Evolutionary conservation across 1,139 yeast species (phyloP).

Genomic region (Geotrichum carabidarum): DNA sequence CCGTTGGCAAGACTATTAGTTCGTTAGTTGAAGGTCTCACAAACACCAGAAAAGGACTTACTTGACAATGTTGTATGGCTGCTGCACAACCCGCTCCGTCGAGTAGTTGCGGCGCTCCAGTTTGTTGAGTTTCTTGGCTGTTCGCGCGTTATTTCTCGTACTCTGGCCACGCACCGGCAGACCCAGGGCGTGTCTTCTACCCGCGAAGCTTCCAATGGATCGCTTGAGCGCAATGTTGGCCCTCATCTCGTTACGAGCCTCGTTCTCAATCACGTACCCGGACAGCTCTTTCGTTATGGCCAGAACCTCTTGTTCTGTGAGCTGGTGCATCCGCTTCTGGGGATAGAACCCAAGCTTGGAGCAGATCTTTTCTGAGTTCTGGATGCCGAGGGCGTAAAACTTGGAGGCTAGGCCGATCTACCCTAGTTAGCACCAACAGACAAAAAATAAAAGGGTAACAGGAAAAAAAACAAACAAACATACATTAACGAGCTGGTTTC

Average conservation of each 20-base stretch:
- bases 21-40: neutral
- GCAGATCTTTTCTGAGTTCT: slow-evolving; percentile 72
- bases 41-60: neutral
- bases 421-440: neutral
- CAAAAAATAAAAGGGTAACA: slow-evolving; percentile 1
- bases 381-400: slow-evolving; percentile 78
- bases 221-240: slow-evolving; percentile 78
- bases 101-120: slow-evolving; percentile 18
- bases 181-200: slow-evolving; percentile 83
- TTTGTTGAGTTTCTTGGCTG: slow-evolving; percentile 81
- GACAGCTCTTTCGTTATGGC: slow-evolving; percentile 83
- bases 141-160: slow-evolving; percentile 83
- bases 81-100: slow-evolving; percentile 4
- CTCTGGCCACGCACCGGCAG: slow-evolving; percentile 89
- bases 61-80: slow-evolving; percentile 1
- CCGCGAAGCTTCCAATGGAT: slow-evolving; percentile 78
- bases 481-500: slow-evolving; percentile 38
- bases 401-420: slow-evolving; percentile 72
- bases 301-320: slow-evolving; percentile 81
- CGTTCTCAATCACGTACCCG: slow-evolving; percentile 78
- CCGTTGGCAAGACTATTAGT: slow-evolving; percentile 1
- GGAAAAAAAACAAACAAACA: slow-evolving; percentile 22
- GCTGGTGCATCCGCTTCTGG: slow-evolving; percentile 87
- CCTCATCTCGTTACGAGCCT: slow-evolving; percentile 69
- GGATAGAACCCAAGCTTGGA: slow-evolving; percentile 90